These are phyloP conservation scores for Colletotrichum aenigma DNA, from an alignment of 2,329 filamentous ascomycete genomes.

Conservation along the genomic window DNA sequence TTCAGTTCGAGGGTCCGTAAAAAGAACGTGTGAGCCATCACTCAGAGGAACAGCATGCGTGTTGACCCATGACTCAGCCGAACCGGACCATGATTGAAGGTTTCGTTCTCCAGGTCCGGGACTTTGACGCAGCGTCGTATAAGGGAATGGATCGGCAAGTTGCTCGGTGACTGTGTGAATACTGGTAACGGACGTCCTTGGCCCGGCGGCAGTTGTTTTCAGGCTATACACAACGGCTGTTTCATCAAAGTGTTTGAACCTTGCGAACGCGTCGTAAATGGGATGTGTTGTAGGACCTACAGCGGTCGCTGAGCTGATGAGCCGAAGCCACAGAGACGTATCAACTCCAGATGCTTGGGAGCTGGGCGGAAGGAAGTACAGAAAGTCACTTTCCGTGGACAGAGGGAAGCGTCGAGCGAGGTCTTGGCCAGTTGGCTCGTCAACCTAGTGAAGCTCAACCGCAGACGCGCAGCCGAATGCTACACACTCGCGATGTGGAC, in stretches of 20 bases:
- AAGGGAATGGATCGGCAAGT: background rate
- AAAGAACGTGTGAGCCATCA: constrained; percentile 69
- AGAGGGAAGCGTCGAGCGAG: constrained; percentile 61
- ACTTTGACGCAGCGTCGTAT: background rate
- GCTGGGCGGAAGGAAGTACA: constrained; percentile 65
- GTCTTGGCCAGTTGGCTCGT: constrained; percentile 50
- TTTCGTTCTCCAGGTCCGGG: background rate
- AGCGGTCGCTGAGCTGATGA: constrained; percentile 64
- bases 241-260: background rate
- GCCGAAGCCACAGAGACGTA: constrained; percentile 59
- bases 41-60: constrained; percentile 61
- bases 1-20: constrained; percentile 63
- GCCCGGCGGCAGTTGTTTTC: background rate
- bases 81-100: background rate
- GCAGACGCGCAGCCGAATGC: constrained; percentile 68
- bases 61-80: background rate
- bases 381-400: constrained; percentile 55
- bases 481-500: constrained; percentile 66
- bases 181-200: background rate
- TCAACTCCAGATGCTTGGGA: constrained; percentile 39
- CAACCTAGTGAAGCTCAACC: constrained; percentile 66
- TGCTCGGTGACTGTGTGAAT: constrained; percentile 6
- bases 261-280: constrained; percentile 3
- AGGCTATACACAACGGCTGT: constrained; percentile 23
- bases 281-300: constrained; percentile 26